These are phyloP conservation scores for Haematococcus lacustris DNA, from an alignment of 139 green algal species.

Conservation along the genomic window DNA sequence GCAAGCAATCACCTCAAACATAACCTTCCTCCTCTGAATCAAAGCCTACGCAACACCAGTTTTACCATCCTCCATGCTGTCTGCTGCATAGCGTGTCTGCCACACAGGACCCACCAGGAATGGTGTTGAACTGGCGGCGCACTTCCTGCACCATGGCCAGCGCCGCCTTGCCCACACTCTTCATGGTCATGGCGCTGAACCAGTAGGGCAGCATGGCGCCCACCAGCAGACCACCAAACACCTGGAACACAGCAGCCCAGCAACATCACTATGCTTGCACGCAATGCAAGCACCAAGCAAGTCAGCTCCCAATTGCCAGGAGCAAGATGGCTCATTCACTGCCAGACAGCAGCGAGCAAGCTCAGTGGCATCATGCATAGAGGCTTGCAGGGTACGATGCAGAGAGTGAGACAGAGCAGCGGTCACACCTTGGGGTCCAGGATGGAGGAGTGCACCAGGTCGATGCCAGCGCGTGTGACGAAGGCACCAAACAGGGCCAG, in stretches of 20 bases:
- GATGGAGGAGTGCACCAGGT: conserved; percentile 77
- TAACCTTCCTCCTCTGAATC: not conserved
- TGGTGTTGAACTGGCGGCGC: conserved; percentile 90
- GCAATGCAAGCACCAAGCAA: not conserved
- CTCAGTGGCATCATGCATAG: not conserved
- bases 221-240: conserved; percentile 88
- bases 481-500: conserved; percentile 96
- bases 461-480: conserved; percentile 77
- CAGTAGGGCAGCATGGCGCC: conserved; percentile 96
- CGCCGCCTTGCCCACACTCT: conserved; percentile 89
- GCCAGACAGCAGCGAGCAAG: not conserved
- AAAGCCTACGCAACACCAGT: not conserved
- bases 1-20: not conserved
- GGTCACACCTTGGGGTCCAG: conserved; percentile 71
- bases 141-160: conserved; percentile 85
- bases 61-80: not conserved
- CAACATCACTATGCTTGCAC: not conserved
- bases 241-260: conserved; percentile 17
- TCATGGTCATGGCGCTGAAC: conserved; percentile 99
- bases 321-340: not conserved
- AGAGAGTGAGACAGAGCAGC: conserved; percentile 37
- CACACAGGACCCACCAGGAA: conserved; percentile 33
- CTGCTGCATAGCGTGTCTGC: not conserved
- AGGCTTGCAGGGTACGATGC: not conserved
- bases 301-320: not conserved